Evolutionary conservation across 2,329 filamentous ascomycete species (phyloP), one percentile per base, ranked within the genome.

Genomic region (Gliomastix tumulicola): DNA sequence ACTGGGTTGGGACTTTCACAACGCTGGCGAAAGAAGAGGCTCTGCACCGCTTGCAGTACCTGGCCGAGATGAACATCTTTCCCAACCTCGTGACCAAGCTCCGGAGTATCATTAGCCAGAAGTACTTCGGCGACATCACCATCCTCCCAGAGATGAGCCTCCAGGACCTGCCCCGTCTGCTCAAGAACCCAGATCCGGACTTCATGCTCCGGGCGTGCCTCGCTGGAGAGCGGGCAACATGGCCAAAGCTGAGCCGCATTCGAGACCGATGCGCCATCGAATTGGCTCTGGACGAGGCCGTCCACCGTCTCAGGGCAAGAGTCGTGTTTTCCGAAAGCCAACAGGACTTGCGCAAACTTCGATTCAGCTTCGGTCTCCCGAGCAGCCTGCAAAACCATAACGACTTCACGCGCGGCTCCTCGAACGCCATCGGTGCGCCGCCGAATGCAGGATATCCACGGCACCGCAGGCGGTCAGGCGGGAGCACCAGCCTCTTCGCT

Each of bases 71-170:
- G 21, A 87, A 88, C 15, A 63, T 94, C 30, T 82, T 92, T 43
- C 84, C 87, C 13, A 92, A 83, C 39, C 68, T 84, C 2, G 71
- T 88, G 46, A 86, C 82, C 32, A 94, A 95, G 55, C 69, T 82
- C 17, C 75, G 79, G 30, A 89, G 86, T 3, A 79, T 97, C 13
- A 69, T 97, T 34, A 89, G 81, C 44, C 90, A 97, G 51, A 87
- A 84, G 44, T 97, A 97, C 52, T 89, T 86, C 3, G 90, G 90
- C 7, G 89, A 97, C 57, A 95, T 97, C 54, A 97, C 88, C 31
- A 95, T 97, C 37, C 70, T 94, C 21, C 89, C 89, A 0, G 79
- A 88, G 37, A 82, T 94, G 40, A 75, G 74, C 5, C 78, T 84
- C 36, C 71, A 79, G 7, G 82, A 94, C 43, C 75, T 94, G 17